phyloP scores from a whole-genome alignment of 176 grass and related monocot genomes.

The Poa annua region DNA sequence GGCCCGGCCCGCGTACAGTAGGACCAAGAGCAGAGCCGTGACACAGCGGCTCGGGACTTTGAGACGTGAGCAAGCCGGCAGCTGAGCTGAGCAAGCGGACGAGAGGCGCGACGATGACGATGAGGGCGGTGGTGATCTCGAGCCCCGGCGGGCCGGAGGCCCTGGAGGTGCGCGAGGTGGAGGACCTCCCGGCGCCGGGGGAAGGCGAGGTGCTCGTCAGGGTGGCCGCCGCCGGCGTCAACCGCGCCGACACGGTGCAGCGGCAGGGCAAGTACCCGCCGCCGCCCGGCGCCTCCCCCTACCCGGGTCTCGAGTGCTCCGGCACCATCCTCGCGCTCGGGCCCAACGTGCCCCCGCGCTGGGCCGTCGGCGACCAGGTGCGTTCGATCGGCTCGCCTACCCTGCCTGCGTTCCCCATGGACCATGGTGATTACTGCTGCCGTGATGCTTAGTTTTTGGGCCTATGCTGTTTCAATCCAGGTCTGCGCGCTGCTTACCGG shows the following conservation, averaged over 20 bases:
- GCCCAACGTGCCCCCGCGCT: slow-evolving; percentile 36
- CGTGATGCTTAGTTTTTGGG: not conserved
- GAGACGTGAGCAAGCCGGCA: not conserved
- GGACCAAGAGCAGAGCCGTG: not conserved
- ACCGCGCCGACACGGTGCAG: slow-evolving; percentile 80
- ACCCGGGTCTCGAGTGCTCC: slow-evolving; percentile 84
- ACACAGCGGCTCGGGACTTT: not conserved
- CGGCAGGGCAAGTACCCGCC: slow-evolving; percentile 60
- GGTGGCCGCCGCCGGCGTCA: slow-evolving; percentile 70
- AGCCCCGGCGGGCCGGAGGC: slow-evolving; percentile 68
- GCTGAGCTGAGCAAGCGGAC: not conserved
- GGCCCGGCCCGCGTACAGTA: not conserved
- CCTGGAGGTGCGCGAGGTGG: slow-evolving; percentile 66
- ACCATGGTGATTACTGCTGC: not conserved
- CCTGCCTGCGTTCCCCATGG: not conserved
- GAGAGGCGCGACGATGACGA: slow-evolving; percentile 32
- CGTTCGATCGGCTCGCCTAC: too few species aligned
- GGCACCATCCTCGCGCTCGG: slow-evolving; percentile 76
- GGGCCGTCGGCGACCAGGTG: slow-evolving; percentile 73
- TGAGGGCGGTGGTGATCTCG: slow-evolving; percentile 83
- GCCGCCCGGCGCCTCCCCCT: slow-evolving; percentile 65
- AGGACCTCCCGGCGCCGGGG: slow-evolving; percentile 49
- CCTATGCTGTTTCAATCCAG: slow-evolving; percentile 28
- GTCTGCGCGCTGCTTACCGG: slow-evolving; percentile 73
- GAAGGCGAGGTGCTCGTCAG: slow-evolving; percentile 70